Percentiles rank a stretch among this genome's conserved stretches.
phyloP scores from a whole-genome alignment of 352 stramenopile genomes.

The Phytophthora ohioensis region DNA sequence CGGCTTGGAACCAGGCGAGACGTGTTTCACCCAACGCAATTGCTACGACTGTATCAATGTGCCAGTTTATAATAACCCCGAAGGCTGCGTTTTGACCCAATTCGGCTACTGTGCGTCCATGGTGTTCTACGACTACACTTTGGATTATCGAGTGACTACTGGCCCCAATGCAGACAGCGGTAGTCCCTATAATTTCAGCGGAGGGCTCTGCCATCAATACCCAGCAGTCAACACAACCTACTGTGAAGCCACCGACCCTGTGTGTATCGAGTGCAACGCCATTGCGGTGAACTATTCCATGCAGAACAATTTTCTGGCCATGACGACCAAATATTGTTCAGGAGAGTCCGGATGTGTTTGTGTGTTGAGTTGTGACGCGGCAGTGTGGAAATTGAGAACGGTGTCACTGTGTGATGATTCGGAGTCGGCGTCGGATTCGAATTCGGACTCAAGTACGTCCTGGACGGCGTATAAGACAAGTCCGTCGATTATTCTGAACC shows the following conservation, averaged over 20 bases:
- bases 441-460: slow-evolving; percentile 12
- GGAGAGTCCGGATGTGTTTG: slow-evolving; percentile 56
- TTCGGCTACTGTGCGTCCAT: slow-evolving; percentile 59
- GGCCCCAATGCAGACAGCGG: slow-evolving; percentile 48
- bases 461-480: slow-evolving; percentile 29
- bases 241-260: slow-evolving; percentile 51
- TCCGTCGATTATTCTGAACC: slow-evolving; percentile 32
- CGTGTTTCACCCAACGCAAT: slow-evolving; percentile 52
- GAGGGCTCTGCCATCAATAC: slow-evolving; percentile 58
- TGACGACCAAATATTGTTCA: slow-evolving; percentile 61
- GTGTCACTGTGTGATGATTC: slow-evolving; percentile 32
- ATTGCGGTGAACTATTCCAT: slow-evolving; percentile 49
- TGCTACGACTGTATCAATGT: slow-evolving; percentile 76
- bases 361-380: slow-evolving; percentile 55
- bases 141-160: slow-evolving; percentile 50
- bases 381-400: slow-evolving; percentile 34
- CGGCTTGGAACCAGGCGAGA: slow-evolving; percentile 36
- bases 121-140: slow-evolving; percentile 44
- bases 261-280: slow-evolving; percentile 49
- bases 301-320: slow-evolving; percentile 51
- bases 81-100: slow-evolving; percentile 55
- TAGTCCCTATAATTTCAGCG: slow-evolving; percentile 46
- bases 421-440: slow-evolving; percentile 5
- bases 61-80: slow-evolving; percentile 38
- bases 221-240: slow-evolving; percentile 60